Evolutionary conservation across 2,329 filamentous ascomycete genomes (phyloP).

Genomic region (Scolecobasidium constrictum): DNA sequence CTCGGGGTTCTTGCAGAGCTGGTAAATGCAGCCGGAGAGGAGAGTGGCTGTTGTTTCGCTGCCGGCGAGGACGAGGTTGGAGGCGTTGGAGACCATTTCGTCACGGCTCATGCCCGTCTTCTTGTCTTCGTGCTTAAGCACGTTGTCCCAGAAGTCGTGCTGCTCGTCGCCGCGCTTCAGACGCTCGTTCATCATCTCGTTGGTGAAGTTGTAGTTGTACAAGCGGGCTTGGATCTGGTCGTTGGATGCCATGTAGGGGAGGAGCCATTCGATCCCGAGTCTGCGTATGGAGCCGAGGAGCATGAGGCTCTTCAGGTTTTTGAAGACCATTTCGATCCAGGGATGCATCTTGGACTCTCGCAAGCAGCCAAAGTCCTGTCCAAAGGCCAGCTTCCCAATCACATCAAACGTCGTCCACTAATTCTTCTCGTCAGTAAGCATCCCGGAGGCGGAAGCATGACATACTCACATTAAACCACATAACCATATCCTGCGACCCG

Average conservation of each 20-base stretch:
- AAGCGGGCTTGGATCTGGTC: neutral
- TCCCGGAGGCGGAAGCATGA: neutral
- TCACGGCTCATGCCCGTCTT: constrained; percentile 13
- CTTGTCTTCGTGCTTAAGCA: constrained; percentile 16
- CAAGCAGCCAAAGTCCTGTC: constrained; percentile 6
- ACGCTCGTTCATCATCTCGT: neutral
- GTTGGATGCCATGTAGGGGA: neutral
- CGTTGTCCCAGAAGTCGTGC: constrained; percentile 2
- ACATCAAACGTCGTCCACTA: constrained; percentile 9
- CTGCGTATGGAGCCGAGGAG: neutral
- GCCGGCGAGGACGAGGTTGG: constrained; percentile 30
- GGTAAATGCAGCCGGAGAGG: constrained; percentile 26
- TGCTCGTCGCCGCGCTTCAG: neutral
- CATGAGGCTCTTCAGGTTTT: neutral
- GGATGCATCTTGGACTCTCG: neutral
- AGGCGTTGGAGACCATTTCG: constrained; percentile 29
- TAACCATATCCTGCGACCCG: constrained; percentile 5
- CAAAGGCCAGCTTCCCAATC: constrained; percentile 9
- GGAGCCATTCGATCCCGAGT: neutral
- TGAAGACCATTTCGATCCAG: constrained; percentile 6
- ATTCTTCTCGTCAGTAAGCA: neutral
- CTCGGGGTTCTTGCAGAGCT: constrained; percentile 20
- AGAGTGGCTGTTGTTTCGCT: constrained; percentile 34
- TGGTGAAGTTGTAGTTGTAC: constrained; percentile 1
- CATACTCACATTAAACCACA: constrained; percentile 6